Percentiles rank a stretch among this genome's conserved stretches.
Evolutionary conservation across 805 yeast species (phyloP).

Genomic region (Spathaspora hagerdaliae): DNA sequence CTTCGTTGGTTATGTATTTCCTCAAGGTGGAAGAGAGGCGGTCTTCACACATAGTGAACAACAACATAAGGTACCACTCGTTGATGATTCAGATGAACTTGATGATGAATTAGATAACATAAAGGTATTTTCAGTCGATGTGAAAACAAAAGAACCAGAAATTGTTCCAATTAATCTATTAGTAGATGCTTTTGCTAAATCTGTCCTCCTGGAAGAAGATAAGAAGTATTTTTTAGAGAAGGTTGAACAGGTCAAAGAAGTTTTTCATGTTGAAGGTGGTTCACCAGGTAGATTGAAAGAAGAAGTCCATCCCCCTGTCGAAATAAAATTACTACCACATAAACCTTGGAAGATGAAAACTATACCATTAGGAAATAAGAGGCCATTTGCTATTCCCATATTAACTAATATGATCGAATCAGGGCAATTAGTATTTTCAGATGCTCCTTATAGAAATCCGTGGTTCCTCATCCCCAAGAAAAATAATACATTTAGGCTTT

Average conservation of each 20-base stretch:
- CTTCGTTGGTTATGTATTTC: background rate
- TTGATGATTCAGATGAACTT: too few species aligned
- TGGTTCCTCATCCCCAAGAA: background rate
- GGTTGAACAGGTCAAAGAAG: background rate
- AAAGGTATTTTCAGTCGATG: too few species aligned
- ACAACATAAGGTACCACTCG: too few species aligned
- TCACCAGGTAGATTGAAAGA: background rate
- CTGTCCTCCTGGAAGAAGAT: too few species aligned
- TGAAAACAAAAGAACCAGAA: background rate
- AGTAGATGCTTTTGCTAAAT: background rate
- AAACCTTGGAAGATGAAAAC: background rate
- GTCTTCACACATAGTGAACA: too few species aligned
- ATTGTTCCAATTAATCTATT: background rate
- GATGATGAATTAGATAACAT: too few species aligned
- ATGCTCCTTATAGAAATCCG: background rate
- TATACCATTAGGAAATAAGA: constrained; percentile 1
- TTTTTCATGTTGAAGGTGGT: background rate
- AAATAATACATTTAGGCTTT: too few species aligned
- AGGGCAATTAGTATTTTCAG: background rate
- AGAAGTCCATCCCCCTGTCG: constrained; percentile 1
- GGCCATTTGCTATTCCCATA: background rate
- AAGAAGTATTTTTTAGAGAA: background rate
- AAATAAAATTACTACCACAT: background rate
- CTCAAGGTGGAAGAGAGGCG: too few species aligned
- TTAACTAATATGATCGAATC: background rate